A percentile compares a stretch with the other conserved stretches of the same genome.
These are phyloP conservation scores for Cyberlindnera japonica DNA, from an alignment of 805 yeast species.

Conservation along the genomic window DNA sequence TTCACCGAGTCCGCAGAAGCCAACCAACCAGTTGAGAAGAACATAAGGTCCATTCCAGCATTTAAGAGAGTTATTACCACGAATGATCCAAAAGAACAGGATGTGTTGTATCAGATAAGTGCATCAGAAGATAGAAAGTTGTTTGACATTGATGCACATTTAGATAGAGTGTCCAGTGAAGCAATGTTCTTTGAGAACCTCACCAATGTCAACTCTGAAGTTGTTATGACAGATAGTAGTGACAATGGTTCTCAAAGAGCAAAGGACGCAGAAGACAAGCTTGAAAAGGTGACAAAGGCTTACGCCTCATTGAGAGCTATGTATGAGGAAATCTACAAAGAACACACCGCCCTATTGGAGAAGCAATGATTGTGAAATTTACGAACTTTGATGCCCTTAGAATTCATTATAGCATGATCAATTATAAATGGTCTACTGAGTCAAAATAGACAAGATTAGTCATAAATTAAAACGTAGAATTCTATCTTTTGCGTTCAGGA, in stretches of 20 bases:
- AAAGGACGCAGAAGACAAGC: conserved; percentile 40
- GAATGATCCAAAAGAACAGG: conserved; percentile 39
- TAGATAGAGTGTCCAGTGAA: conserved; percentile 45
- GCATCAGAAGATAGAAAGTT: conserved; percentile 21
- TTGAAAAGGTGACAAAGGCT: conserved; percentile 51
- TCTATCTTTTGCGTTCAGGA: conserved; percentile 33
- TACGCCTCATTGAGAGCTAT: conserved; percentile 54
- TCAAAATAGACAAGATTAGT: background rate
- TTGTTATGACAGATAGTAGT: conserved; percentile 18
- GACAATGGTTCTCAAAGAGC: conserved; percentile 30
- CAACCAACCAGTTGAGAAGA: conserved; percentile 20
- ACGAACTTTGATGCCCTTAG: too few relatives aligned
- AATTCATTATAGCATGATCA: background rate
- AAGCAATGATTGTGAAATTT: conserved; percentile 6
- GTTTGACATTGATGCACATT: conserved; percentile 45
- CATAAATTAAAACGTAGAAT: background rate
- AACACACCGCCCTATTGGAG: conserved; percentile 38
- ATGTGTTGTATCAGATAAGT: conserved; percentile 35
- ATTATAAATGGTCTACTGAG: background rate
- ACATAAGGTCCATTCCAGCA: conserved; percentile 46
- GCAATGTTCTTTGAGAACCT: conserved; percentile 49
- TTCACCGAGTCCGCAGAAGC: conserved; percentile 3
- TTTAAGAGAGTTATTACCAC: conserved; percentile 58
- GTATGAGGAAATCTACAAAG: conserved; percentile 55
- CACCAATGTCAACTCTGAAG: conserved; percentile 38